Evolutionary conservation across 495 filamentous ascomycete genomes (phyloP).

Genomic region (Sphaerosporella brunnea): DNA sequence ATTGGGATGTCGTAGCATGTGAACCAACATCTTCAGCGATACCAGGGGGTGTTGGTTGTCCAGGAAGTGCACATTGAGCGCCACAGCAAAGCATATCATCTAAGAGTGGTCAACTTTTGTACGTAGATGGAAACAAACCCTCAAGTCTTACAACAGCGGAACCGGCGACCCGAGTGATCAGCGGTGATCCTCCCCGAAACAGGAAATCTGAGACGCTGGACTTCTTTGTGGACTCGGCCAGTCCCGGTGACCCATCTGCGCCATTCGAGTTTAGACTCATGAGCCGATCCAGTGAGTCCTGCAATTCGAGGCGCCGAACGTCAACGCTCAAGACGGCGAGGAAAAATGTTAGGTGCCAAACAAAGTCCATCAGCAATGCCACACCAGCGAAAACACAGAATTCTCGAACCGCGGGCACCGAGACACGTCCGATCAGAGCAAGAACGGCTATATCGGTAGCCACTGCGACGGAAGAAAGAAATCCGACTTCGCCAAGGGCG

Average conservation of each 20-base stretch:
- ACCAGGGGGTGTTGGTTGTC: conserved; percentile 35
- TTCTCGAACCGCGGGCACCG: conserved; percentile 42
- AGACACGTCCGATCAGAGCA: conserved; percentile 37
- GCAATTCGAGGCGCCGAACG: conserved; percentile 48
- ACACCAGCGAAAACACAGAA: conserved; percentile 55
- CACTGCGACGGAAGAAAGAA: conserved; percentile 42
- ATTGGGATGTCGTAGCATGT: conserved; percentile 25
- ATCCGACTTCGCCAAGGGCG: conserved; percentile 50
- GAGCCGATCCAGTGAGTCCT: conserved; percentile 32
- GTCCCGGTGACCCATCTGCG: conserved; percentile 8
- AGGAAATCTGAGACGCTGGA: conserved; percentile 7
- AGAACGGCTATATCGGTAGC: conserved; percentile 43
- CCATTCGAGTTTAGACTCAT: conserved; percentile 22
- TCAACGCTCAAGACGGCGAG: conserved; percentile 56
- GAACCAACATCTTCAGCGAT: conserved; percentile 26
- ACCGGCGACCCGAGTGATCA: conserved; percentile 26
- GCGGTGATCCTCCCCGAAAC: conserved; percentile 15
- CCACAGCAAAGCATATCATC: conserved; percentile 25
- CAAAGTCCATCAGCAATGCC: conserved; percentile 49
- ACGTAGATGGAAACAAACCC: too few species aligned
- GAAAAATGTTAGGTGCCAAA: conserved; percentile 55
- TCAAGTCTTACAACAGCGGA: conserved; percentile 26
- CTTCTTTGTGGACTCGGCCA: neutral
- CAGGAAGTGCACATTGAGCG: conserved; percentile 40
- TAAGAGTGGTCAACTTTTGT: too few species aligned